A percentile compares a stretch with the other conserved stretches of the same genome.
These are phyloP conservation scores for Microbotryum saponariae DNA, from an alignment of 1,284 basidiomycete species.

Conservation along the genomic window DNA sequence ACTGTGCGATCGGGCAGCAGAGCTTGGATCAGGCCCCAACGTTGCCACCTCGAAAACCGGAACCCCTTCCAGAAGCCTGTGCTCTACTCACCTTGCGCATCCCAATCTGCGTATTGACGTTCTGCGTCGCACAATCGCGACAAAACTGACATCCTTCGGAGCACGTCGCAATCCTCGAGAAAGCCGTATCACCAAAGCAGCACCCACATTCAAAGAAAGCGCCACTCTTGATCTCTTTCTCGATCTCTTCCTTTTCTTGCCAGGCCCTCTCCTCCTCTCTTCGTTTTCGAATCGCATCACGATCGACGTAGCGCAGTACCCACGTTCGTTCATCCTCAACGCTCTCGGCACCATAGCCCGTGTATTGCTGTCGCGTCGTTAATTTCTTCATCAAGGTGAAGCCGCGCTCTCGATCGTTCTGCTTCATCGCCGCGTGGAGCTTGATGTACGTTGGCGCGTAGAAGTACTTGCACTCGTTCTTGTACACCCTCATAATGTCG, in stretches of 20 bases:
- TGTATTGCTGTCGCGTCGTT: slow-evolving; percentile 4
- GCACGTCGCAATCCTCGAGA: slow-evolving; percentile 27
- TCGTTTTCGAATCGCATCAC: not conserved
- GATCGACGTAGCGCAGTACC: slow-evolving; percentile 2
- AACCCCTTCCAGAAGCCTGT: too few species aligned
- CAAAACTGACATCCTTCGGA: slow-evolving; percentile 35
- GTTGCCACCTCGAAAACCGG: not conserved
- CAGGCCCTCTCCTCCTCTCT: slow-evolving; percentile 5
- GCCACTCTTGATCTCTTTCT: slow-evolving; percentile 23
- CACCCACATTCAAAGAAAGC: slow-evolving; percentile 37
- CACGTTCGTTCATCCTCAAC: slow-evolving; percentile 21
- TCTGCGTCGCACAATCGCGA: slow-evolving; percentile 30
- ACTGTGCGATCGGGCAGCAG: slow-evolving; percentile 1
- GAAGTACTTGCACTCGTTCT: slow-evolving; percentile 2
- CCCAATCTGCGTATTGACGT: slow-evolving; percentile 33
- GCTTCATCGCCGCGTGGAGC: not conserved
- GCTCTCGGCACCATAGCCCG: slow-evolving; percentile 8
- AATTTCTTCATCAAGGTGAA: slow-evolving; percentile 8
- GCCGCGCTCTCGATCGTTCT: slow-evolving; percentile 1
- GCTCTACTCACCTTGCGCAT: slow-evolving; percentile 13
- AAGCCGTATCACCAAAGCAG: slow-evolving; percentile 32
- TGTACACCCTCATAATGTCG: slow-evolving; percentile 16
- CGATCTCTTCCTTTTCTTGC: slow-evolving; percentile 15
- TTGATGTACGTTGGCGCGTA: slow-evolving; percentile 20
- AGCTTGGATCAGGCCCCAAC: not conserved